Evolutionary conservation across 768 basidiomycete genomes (phyloP), one percentile per base, ranked within the genome.

Genomic region (Lactarius deliciosus): DNA sequence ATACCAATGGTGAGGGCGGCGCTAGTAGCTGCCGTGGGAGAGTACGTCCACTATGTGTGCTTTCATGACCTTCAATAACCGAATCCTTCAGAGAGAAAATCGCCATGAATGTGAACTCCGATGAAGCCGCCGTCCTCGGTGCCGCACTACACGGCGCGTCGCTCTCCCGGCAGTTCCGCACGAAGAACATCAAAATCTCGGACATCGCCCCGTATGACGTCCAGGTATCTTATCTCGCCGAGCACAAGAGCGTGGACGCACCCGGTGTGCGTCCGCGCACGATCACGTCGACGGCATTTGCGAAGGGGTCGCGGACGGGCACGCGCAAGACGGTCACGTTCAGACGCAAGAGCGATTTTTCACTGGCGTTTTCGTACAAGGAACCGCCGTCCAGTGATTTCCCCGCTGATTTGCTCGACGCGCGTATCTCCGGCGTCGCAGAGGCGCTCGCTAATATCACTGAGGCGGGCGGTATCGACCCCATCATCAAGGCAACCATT

Each of bases 41-140:
- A 90, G 85, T 89, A 75, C 68, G 90, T 18, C 5, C 7, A 13
- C 36, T 25, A 41, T 32, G 4, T 54, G 1, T 20, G 25, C 34
- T 57, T 57, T 8, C 32, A 10, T 57, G 25, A 15, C 22, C 16
- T 68, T 64, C 60, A 66, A 57, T 25, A 55, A 25, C 56, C 30
- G 30, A 41, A 8, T 16, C 32, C 65, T 18, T 45, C 60, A 90
- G 88, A 57, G 85, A 88, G 61, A 93, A 92, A 77, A 90, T 98
- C 64, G 93, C 96, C 6, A 82, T 89, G 73, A 98, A 98, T 71
- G 92, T 99, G 68, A 98, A 99, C 75, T 90, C 96, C 0, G 97
- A 98, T 74, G 97, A 99, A 78, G 92, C 94, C 0, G 92, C 91
- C 30, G 96, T 98, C 22, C 84, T 99, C 54, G 94, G 89, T 53